Base-by-base conservation (phyloP, 345 rosid genomes). In the Pistacia integerrima region DNA sequence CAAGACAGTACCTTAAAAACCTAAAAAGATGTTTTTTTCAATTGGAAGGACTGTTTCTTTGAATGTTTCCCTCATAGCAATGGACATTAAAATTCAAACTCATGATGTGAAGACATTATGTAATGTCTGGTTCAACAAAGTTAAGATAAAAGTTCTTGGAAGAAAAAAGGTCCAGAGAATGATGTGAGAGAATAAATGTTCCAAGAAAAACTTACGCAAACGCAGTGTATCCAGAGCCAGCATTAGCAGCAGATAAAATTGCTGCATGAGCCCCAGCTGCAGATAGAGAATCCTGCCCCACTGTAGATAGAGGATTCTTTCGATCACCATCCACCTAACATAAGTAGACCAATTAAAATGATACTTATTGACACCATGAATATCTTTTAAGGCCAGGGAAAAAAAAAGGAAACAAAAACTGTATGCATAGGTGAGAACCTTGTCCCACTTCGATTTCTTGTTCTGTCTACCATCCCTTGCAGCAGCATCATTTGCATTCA, bases 391-490 rank as follows among this genome's bases (percentile, higher is more conserved):
- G 66, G 36, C 46, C 46, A 41, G 46, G 46, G 1, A 41, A 6
- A 41, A 41, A 41, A 41, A 41, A 5, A 41, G 14, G 28, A 25
- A 56, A 54, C 7, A 49, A 33, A 51, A 49, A 49, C 57, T 18
- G 41, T 41, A 38, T 49, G 59, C 35, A 57, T n/a, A 54, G 63
- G 36, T n/a, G 30, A 71, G 58, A 79, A 95, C 97, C 97, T 92
- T 91, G 78, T 92, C 98, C 99, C 99, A 94, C 82, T 96, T 92
- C 54, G 97, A 93, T 83, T 90, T 96, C 87, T 93, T 93, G 86
- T 87, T 93, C 28, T 87, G 94, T 82, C 95, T 84, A 70, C 90
- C 91, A 67, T 96, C 97, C 30, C 90, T 87, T 51, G 80, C 51
- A 83, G 77, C 71, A 75, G 82, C 73, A 81, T 87, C 92, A n/a